These are phyloP conservation scores for Pulchroboletus neoregius DNA, from an alignment of 1,284 basidiomycete species.

Conservation along the genomic window DNA sequence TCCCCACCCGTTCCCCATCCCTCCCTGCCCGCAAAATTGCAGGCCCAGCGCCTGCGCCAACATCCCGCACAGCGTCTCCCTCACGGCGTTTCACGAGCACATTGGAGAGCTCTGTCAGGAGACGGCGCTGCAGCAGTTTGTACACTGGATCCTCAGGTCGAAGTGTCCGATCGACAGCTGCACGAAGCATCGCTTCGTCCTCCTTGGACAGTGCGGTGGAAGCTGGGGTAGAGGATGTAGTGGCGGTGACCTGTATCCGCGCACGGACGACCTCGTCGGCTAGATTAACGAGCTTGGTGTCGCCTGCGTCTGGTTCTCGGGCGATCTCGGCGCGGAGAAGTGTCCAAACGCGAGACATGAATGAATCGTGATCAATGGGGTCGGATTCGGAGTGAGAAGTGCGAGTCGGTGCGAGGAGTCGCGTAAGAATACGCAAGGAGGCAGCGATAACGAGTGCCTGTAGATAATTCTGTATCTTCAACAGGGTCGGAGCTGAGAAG, in stretches of 20 bases:
- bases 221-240: constrained; percentile 2
- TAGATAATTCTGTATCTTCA: constrained; percentile 62
- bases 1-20: constrained; percentile 24
- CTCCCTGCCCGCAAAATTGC: constrained; percentile 46
- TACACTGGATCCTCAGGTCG: constrained; percentile 62
- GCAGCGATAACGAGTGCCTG: constrained; percentile 68
- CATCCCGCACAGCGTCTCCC: constrained; percentile 2
- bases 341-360: constrained; percentile 59
- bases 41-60: constrained; percentile 26
- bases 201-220: constrained; percentile 31
- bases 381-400: constrained; percentile 1
- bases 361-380: constrained; percentile 24
- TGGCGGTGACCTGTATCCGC: constrained; percentile 22
- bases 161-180: constrained; percentile 58
- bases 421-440: constrained; percentile 52
- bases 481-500: constrained; percentile 48
- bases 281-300: constrained; percentile 59
- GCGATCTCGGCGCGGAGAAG: constrained; percentile 58
- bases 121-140: constrained; percentile 52
- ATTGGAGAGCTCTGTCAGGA: constrained; percentile 44
- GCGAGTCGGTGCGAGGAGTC: constrained; percentile 32
- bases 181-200: constrained; percentile 49
- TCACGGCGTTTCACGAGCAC: constrained; percentile 29
- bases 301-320: constrained; percentile 35
- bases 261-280: constrained; percentile 66